These are phyloP conservation scores for Trebouxia sp. DNA, from an alignment of 139 green algal genomes.

Conservation along the genomic window DNA sequence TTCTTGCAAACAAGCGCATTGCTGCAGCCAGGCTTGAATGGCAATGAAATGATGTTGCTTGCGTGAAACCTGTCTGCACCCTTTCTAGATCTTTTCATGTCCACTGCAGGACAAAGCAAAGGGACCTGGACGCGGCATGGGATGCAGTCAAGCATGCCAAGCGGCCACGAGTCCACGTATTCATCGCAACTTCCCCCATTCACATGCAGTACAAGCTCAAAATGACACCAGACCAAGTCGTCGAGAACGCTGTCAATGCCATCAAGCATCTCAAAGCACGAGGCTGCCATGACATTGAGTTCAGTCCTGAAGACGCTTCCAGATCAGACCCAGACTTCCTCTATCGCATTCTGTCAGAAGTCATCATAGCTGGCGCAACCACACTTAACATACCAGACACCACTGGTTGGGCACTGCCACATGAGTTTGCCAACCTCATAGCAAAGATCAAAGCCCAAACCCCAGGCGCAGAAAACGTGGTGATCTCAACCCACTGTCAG, in stretches of 20 bases:
- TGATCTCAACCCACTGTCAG: slow-evolving; percentile 99
- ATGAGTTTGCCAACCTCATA: slow-evolving; percentile 95
- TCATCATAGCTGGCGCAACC: slow-evolving; percentile 93
- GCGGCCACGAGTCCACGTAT: slow-evolving; percentile 94
- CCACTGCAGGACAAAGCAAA: slow-evolving; percentile 18
- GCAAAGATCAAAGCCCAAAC: slow-evolving; percentile 87
- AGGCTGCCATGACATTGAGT: slow-evolving; percentile 98
- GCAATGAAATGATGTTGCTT: background rate
- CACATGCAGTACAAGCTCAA: slow-evolving; percentile 97
- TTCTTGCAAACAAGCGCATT: too few species aligned
- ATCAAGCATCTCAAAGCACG: slow-evolving; percentile 84
- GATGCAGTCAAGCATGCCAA: slow-evolving; percentile 86
- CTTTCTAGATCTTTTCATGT: background rate
- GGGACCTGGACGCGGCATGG: slow-evolving; percentile 88
- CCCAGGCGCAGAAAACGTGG: slow-evolving; percentile 74
- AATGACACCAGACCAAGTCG: slow-evolving; percentile 88
- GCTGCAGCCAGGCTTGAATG: background rate
- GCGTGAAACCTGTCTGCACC: background rate
- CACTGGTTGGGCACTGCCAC: slow-evolving; percentile 91
- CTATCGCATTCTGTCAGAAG: slow-evolving; percentile 79
- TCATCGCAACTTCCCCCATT: slow-evolving; percentile 95
- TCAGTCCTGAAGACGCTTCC: slow-evolving; percentile 92
- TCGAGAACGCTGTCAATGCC: slow-evolving; percentile 86
- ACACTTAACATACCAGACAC: slow-evolving; percentile 99
- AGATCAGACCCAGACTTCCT: slow-evolving; percentile 91